Conservation (phyloP, 805 yeast species). For the Wickerhamomyces subpelliculosus region DNA sequence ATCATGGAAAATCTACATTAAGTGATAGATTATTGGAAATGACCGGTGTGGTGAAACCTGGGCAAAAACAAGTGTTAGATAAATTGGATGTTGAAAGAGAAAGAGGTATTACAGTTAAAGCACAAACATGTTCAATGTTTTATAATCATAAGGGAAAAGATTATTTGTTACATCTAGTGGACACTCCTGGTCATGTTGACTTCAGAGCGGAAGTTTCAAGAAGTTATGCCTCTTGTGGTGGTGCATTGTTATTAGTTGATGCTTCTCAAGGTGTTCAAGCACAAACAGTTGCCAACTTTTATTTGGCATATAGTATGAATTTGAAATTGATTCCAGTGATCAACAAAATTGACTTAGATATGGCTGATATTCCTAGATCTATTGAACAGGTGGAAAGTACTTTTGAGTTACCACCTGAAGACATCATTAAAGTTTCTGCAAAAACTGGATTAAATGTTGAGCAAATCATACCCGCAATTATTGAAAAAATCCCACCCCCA, state of each 20-base stretch:
- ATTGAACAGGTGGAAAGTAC: constrained; percentile 79
- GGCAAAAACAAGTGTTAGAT: constrained; percentile 83
- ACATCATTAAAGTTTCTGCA: constrained; percentile 82
- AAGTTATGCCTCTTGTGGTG: constrained; percentile 94
- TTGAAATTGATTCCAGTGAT: constrained; percentile 81
- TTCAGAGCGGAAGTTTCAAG: constrained; percentile 90
- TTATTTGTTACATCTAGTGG: constrained; percentile 83
- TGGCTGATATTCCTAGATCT: constrained; percentile 76
- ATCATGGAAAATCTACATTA: constrained; percentile 81
- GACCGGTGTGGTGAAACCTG: constrained; percentile 82
- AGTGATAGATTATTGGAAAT: constrained; percentile 83
- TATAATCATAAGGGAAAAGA: constrained; percentile 62
- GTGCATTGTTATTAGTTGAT: constrained; percentile 84
- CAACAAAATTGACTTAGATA: constrained; percentile 85
- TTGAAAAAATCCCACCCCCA: constrained; percentile 79
- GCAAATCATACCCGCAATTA: constrained; percentile 70
- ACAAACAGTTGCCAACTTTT: constrained; percentile 96
- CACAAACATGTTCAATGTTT: constrained; percentile 94
- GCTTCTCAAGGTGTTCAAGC: constrained; percentile 97
- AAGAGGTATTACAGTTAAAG: constrained; percentile 94
- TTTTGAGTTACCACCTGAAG: constrained; percentile 71
- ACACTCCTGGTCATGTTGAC: constrained; percentile 98
- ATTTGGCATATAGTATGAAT: constrained; percentile 80
- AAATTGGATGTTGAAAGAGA: constrained; percentile 92
- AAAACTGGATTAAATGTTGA: constrained; percentile 84